Conservation (phyloP, 2,329 filamentous ascomycete genomes). For the Pseudogymnoascus sp. region DNA sequence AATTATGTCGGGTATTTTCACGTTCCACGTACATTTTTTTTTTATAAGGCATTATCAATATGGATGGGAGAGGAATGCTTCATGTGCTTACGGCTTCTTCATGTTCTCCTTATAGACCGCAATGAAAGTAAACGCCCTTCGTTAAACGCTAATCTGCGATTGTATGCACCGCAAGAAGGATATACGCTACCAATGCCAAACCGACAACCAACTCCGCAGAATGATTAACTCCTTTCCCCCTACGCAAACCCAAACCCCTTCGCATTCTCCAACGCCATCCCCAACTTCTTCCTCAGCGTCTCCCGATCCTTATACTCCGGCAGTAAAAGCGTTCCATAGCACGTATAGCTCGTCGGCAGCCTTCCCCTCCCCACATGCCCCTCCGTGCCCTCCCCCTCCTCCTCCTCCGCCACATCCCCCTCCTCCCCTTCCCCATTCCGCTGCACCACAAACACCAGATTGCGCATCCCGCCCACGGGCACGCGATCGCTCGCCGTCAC, state of each 20-base stretch:
- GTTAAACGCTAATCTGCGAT: background rate
- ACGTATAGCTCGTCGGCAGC: slow-evolving; percentile 79
- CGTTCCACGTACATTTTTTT: too few relatives aligned
- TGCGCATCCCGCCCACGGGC: slow-evolving; percentile 77
- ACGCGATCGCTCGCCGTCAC: slow-evolving; percentile 89
- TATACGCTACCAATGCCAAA: slow-evolving; percentile 3
- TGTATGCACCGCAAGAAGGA: background rate
- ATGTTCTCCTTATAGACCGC: background rate
- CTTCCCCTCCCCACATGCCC: slow-evolving; percentile 16
- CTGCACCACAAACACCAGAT: slow-evolving; percentile 77
- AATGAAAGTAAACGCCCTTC: background rate
- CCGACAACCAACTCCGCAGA: background rate
- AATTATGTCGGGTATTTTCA: background rate
- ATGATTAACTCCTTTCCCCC: background rate
- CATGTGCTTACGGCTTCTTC: background rate
- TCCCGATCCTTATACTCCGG: slow-evolving; percentile 72
- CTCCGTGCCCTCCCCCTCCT: background rate
- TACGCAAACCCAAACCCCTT: slow-evolving; percentile 82
- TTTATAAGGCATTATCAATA: background rate
- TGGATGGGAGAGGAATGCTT: background rate
- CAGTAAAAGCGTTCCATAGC: slow-evolving; percentile 80
- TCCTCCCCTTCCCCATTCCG: slow-evolving; percentile 61
- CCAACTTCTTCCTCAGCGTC: slow-evolving; percentile 65
- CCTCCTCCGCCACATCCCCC: slow-evolving; percentile 25
- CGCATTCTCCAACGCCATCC: slow-evolving; percentile 80